Evolutionary conservation across 768 basidiomycete species (phyloP).

Genomic region (Lactarius indigo): DNA sequence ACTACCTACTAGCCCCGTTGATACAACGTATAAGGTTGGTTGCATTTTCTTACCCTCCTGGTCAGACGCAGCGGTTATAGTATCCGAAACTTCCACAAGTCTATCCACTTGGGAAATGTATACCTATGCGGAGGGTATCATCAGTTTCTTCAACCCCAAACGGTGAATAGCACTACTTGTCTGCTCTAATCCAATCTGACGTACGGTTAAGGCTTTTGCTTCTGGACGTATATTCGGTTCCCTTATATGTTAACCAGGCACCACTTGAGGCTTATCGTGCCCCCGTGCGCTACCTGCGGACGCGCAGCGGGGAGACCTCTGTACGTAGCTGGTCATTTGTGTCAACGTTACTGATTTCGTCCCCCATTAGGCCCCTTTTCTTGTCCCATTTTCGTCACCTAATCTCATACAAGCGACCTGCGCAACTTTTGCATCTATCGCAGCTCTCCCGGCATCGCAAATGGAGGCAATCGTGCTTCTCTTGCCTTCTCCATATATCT

Average conservation of each 20-base stretch:
- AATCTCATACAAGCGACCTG: slow-evolving; percentile 29
- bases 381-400: slow-evolving; percentile 26
- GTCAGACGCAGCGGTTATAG: slow-evolving; percentile 24
- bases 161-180: slow-evolving; percentile 16
- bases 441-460: slow-evolving; percentile 16
- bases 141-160: slow-evolving; percentile 23
- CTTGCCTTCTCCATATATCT: slow-evolving; percentile 21
- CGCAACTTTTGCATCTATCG: slow-evolving; percentile 28
- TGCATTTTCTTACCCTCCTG: slow-evolving; percentile 25
- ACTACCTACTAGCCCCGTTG: neutral
- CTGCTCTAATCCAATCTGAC: slow-evolving; percentile 1
- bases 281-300: slow-evolving; percentile 28
- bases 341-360: slow-evolving; percentile 1
- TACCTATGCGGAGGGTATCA: slow-evolving; percentile 26
- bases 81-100: slow-evolving; percentile 23
- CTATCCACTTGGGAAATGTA: slow-evolving; percentile 30
- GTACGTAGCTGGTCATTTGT: slow-evolving; percentile 6
- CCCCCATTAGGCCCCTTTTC: slow-evolving; percentile 5
- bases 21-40: slow-evolving; percentile 21
- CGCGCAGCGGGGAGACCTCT: slow-evolving; percentile 11
- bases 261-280: slow-evolving; percentile 19
- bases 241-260: slow-evolving; percentile 25
- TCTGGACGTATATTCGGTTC: slow-evolving; percentile 27
- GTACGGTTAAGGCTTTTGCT: slow-evolving; percentile 24
- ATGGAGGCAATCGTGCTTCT: slow-evolving; percentile 22